Percentiles rank a stretch among this genome's conserved stretches.
phyloP scores from a whole-genome alignment of 805 yeast species.

The Wickerhamiella parazyma region DNA sequence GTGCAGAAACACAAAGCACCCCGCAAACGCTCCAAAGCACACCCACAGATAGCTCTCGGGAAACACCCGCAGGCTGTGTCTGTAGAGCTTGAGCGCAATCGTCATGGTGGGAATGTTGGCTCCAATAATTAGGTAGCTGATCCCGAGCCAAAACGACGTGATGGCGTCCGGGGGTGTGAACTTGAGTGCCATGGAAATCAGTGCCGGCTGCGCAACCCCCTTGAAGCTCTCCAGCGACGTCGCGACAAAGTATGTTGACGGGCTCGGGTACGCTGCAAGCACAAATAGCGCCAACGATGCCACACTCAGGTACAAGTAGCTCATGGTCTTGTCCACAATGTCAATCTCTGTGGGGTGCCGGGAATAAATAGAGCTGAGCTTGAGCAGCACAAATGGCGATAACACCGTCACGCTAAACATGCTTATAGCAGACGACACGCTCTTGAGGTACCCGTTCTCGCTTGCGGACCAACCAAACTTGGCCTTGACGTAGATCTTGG shows the following conservation, averaged over 20 bases:
- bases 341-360: not conserved
- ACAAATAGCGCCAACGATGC: not conserved
- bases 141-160: not conserved
- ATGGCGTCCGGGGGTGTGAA: not conserved
- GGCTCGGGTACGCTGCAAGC: not conserved
- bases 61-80: not conserved
- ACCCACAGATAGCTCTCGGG: not conserved
- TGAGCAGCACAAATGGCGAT: not conserved
- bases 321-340: not conserved
- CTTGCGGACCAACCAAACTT: not conserved
- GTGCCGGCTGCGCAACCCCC: not conserved
- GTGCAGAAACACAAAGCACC: not conserved
- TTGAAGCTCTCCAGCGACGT: not conserved
- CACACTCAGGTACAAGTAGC: not conserved
- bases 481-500: not conserved
- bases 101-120: not conserved
- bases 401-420: not conserved
- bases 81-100: not conserved
- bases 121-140: not conserved
- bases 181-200: not conserved
- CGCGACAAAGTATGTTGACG: not conserved
- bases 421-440: not conserved
- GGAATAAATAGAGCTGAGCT: not conserved
- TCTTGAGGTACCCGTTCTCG: not conserved
- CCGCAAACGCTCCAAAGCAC: not conserved